These are phyloP conservation scores for Knufia petricola DNA, from an alignment of 2,329 filamentous ascomycete genomes.

Conservation along the genomic window DNA sequence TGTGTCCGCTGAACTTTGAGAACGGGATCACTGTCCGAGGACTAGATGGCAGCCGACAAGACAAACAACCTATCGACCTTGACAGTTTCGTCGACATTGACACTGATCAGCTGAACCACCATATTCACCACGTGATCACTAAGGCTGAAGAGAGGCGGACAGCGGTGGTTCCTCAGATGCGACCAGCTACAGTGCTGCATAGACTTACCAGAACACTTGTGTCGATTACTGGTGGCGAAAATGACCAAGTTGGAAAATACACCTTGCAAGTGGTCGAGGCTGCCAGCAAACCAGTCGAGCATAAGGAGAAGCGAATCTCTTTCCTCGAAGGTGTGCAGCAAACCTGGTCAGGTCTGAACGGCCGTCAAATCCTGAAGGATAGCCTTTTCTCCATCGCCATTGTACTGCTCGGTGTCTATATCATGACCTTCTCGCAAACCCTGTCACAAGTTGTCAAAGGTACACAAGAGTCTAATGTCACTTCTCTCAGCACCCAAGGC, in stretches of 20 bases:
- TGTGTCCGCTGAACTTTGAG: conserved; percentile 16
- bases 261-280: not conserved
- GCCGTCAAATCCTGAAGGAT: not conserved
- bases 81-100: conserved; percentile 40
- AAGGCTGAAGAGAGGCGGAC: not conserved
- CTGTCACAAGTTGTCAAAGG: not conserved
- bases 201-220: not conserved
- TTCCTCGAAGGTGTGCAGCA: not conserved
- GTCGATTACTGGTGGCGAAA: not conserved
- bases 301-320: not conserved
- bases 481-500: not conserved
- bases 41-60: not conserved
- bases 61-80: conserved; percentile 38
- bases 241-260: not conserved
- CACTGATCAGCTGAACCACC: conserved; percentile 37
- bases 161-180: not conserved
- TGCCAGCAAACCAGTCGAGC: not conserved
- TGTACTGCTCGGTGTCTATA: not conserved
- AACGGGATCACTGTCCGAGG: conserved; percentile 34
- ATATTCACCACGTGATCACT: conserved; percentile 33
- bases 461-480: not conserved
- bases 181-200: not conserved
- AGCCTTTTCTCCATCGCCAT: not conserved
- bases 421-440: not conserved
- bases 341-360: not conserved